Evolutionary conservation across 2,329 filamentous ascomycete genomes (phyloP), one percentile per base, ranked within the genome.

Genomic region (Ophiostoma angusticollis): DNA sequence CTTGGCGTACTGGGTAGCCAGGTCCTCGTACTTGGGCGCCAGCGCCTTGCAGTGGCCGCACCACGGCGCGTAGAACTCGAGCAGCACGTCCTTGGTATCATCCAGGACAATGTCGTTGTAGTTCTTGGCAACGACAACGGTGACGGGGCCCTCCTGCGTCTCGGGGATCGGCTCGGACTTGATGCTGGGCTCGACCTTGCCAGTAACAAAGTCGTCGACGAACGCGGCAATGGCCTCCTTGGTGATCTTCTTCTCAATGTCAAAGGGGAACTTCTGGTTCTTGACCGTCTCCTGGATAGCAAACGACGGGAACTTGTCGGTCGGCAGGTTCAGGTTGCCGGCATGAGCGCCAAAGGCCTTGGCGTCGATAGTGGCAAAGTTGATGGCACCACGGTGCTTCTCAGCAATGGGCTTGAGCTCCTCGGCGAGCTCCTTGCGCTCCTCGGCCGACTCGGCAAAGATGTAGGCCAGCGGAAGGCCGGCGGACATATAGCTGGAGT

Each of bases 11-110:
- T 77, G 70, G 44, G 70, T 62, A 41, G 75, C 91, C 43, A 98
- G 82, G 62, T 95, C 84, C 48, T 98, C 91, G 63, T 95, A 98
- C 63, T 94, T 80, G 54, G 91, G 91, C 41, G 91, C 89, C 46
- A 98, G 80, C 62, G 78, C 87, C 77, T 96, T 96, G 84, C 91
- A 98, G 77, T 98, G 91, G 53, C 91, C 91, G 61, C 91, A 98
- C 91, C 91, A 98, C 48, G 91, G 91, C 44, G 91, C 91, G 68
- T 98, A 98, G 70, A 94, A 96, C 71, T 98, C 91, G 48, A 98
- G 66, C 50, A 98, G 75, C 43, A 98, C 91, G 62, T 98, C 91
- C 80, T 96, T 96, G 58, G 80, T 72, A 62, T 93, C 81, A 58
- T 98, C 81, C 40, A 95, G 73, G 55, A 98, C 87, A 50, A 96